phyloP scores from a whole-genome alignment of 805 yeast species.

The Candida rishiriensis region DNA sequence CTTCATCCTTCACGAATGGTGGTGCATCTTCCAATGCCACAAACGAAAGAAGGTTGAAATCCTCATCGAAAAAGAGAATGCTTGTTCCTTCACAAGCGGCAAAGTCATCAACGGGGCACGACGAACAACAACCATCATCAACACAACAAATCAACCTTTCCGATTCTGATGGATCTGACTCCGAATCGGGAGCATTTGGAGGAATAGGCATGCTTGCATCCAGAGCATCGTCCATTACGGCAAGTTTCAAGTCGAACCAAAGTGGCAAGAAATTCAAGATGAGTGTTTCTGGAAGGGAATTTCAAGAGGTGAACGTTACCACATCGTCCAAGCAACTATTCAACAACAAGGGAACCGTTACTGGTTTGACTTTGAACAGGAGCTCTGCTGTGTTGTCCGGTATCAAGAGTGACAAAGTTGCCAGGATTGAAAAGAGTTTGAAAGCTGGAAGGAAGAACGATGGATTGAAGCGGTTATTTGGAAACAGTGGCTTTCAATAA shows the following conservation, averaged over 20 bases:
- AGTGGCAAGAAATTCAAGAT: slow-evolving; percentile 13
- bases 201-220: slow-evolving; percentile 22
- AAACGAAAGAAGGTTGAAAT: not conserved
- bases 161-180: slow-evolving; percentile 2
- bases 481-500: slow-evolving; percentile 13
- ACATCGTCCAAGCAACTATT: slow-evolving; percentile 22
- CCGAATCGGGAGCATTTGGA: slow-evolving; percentile 10
- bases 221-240: slow-evolving; percentile 23
- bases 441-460: slow-evolving; percentile 7
- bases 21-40: slow-evolving; percentile 15
- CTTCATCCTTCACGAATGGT: too few relatives aligned
- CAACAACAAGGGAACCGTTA: slow-evolving; percentile 25
- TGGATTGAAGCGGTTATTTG: slow-evolving; percentile 11
- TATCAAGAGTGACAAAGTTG: slow-evolving; percentile 13
- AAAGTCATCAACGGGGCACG: not conserved
- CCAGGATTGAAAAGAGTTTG: slow-evolving; percentile 16
- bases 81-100: not conserved
- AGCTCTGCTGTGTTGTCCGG: not conserved
- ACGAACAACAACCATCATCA: not conserved
- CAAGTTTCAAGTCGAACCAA: slow-evolving; percentile 21
- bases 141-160: not conserved
- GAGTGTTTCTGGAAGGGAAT: slow-evolving; percentile 22
- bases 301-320: slow-evolving; percentile 28
- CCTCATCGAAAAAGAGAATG: not conserved
- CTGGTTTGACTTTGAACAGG: slow-evolving; percentile 19